These are phyloP conservation scores for Fraxinus velutina DNA, from an alignment of 305 asterid species.

Conservation along the genomic window DNA sequence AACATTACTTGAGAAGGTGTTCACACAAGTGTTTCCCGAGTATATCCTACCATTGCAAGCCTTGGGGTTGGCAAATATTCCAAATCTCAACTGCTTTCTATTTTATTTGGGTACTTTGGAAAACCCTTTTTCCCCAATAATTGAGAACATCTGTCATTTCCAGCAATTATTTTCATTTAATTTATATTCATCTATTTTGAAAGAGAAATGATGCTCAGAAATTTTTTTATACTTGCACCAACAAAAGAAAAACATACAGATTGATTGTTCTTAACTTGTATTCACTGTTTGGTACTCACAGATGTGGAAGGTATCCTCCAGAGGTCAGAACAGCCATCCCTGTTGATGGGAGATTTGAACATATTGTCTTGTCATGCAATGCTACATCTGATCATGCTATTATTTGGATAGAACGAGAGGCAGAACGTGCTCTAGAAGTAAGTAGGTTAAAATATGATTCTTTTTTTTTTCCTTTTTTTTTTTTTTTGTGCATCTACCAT, in stretches of 20 bases:
- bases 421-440: conserved; percentile 72
- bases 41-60: neutral
- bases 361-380: conserved; percentile 83
- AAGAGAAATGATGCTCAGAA: neutral
- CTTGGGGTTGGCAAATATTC: neutral
- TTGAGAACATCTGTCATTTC: neutral
- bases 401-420: conserved; percentile 84
- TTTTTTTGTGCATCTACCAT: neutral
- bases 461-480: neutral
- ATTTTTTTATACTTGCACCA: neutral
- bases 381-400: conserved; percentile 94
- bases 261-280: conserved; percentile 6
- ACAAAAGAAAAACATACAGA: neutral
- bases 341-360: conserved; percentile 94
- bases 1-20: neutral
- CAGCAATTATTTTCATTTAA: neutral
- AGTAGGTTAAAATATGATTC: conserved; percentile 24
- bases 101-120: neutral
- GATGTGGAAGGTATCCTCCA: conserved; percentile 98
- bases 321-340: conserved; percentile 94
- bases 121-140: neutral
- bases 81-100: neutral
- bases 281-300: conserved; percentile 27
- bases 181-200: neutral
- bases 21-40: neutral